These are phyloP conservation scores for Athelia sp. DNA, from an alignment of 1,284 basidiomycete species.

Conservation along the genomic window DNA sequence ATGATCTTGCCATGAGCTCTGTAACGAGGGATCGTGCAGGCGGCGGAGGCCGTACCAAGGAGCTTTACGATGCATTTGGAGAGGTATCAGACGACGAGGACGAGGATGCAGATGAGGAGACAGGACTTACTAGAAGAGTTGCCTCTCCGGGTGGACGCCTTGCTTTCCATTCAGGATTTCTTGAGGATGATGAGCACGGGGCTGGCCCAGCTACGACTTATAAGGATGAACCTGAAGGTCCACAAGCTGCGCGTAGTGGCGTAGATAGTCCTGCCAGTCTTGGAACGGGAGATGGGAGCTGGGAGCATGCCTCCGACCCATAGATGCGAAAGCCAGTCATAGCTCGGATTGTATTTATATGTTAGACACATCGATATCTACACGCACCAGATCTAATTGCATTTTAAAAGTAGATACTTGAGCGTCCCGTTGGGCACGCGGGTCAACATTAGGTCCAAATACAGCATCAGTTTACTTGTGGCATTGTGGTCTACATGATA, in stretches of 20 bases:
- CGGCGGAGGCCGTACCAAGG: constrained; percentile 55
- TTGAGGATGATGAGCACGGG: constrained; percentile 56
- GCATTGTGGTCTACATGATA: too few relatives aligned
- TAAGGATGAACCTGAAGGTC: constrained; percentile 50
- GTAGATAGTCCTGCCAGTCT: constrained; percentile 27
- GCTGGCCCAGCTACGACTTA: constrained; percentile 39
- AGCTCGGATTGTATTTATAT: too few relatives aligned
- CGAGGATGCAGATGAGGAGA: constrained; percentile 65
- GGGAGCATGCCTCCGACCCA: constrained; percentile 62
- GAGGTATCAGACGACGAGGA: constrained; percentile 72
- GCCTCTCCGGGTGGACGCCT: constrained; percentile 21
- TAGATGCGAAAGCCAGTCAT: constrained; percentile 6
- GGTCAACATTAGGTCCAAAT: too few relatives aligned
- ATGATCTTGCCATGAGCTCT: constrained; percentile 72
- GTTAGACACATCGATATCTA: too few relatives aligned
- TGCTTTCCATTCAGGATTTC: constrained; percentile 58
- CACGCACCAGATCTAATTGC: too few relatives aligned
- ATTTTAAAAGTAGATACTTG: too few relatives aligned
- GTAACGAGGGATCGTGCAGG: constrained; percentile 33
- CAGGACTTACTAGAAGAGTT: constrained; percentile 37
- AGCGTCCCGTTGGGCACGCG: too few relatives aligned
- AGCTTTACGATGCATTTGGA: constrained; percentile 90
- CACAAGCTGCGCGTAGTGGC: constrained; percentile 13
- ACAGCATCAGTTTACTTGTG: too few relatives aligned
- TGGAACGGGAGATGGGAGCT: constrained; percentile 56